A percentile compares a stretch with the other conserved stretches of the same genome.
These are phyloP conservation scores for Pilaira anomala DNA, from an alignment of 192 early-diverging fungal species.

Conservation along the genomic window DNA sequence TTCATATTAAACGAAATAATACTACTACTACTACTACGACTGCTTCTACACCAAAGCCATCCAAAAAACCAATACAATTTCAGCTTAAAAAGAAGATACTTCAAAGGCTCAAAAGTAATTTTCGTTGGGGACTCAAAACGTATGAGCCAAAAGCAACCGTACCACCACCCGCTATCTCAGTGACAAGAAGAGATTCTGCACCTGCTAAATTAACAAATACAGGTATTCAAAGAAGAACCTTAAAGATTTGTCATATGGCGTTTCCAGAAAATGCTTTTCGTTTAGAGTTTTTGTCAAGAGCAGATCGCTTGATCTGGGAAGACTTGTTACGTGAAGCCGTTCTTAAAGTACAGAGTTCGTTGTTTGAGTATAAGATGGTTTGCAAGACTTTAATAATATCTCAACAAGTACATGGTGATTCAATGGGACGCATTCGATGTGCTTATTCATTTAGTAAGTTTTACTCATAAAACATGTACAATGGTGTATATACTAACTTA, in stretches of 20 bases:
- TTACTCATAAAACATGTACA: not conserved
- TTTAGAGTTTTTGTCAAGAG: not conserved
- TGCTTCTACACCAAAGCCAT: not conserved
- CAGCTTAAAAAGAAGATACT: constrained; percentile 6
- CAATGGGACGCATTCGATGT: constrained; percentile 1
- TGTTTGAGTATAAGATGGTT: not conserved
- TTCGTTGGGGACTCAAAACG: not conserved
- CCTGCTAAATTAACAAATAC: not conserved
- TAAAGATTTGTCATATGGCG: not conserved
- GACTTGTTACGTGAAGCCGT: not conserved
- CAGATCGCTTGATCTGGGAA: not conserved
- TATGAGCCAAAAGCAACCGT: too few relatives aligned
- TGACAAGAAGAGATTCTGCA: not conserved
- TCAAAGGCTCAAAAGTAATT: too few relatives aligned
- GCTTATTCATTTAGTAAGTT: constrained; percentile 9
- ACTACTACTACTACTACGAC: not conserved
- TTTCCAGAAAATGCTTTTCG: constrained; percentile 1
- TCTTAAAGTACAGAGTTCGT: too few relatives aligned
- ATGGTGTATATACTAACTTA: not conserved
- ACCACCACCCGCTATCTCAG: too few relatives aligned
- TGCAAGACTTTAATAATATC: not conserved
- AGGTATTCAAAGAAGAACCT: not conserved
- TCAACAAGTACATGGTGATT: not conserved
- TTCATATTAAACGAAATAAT: not conserved
- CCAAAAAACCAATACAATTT: not conserved